Evolutionary conservation across 306 rosid genomes (phyloP), one percentile per base, ranked within the genome.

Genomic region (Arachis stenosperma): DNA sequence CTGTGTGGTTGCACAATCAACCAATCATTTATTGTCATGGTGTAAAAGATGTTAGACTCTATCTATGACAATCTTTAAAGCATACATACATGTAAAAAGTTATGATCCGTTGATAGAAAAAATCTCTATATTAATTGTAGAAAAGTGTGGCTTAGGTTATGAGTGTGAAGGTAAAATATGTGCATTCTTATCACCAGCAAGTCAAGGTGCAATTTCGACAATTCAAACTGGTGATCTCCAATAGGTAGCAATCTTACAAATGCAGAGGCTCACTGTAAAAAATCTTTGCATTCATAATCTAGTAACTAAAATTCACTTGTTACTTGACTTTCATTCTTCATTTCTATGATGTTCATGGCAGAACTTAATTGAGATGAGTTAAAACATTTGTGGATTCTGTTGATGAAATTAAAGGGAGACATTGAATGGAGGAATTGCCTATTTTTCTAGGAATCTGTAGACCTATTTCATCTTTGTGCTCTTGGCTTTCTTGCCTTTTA

Each of bases 321-420:
- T 9, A 22, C n/a, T 56, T 52, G 46, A 64, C 8, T 62, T 62
- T 62, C 30, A 51, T 73, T 50, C 41, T 50, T 11, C 17, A 36
- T 2, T 8, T 27, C 59, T 47, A 59, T 30, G 44, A 43, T 71
- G 36, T 8, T 27, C 14, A 46, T 60, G 68, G 15, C 52, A 36
- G 41, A 9, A 72, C 41, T 72, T 60, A 48, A 61, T 39, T 72
- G 53, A 61, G 69, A 36, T 72, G 39, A 56, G 27, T 22, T 50
- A 14, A 13, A n/a, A 46, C 36, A 14, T n/a, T 15, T 33, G 14
- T 59, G 37, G 53, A 57, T 58, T 29, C 46, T 44, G 27, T 71
- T n/a, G 48, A 47, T 61, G 8, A 60, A 36, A 73, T 51, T 22
- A 12, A 10, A 39, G 30, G 12, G 29, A 73, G 14, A 39, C 42